A percentile compares a stretch with the other conserved stretches of the same genome.
These are phyloP conservation scores for Ocimum tenuiflorum DNA, from an alignment of 257 asterid species.

Conservation along the genomic window DNA sequence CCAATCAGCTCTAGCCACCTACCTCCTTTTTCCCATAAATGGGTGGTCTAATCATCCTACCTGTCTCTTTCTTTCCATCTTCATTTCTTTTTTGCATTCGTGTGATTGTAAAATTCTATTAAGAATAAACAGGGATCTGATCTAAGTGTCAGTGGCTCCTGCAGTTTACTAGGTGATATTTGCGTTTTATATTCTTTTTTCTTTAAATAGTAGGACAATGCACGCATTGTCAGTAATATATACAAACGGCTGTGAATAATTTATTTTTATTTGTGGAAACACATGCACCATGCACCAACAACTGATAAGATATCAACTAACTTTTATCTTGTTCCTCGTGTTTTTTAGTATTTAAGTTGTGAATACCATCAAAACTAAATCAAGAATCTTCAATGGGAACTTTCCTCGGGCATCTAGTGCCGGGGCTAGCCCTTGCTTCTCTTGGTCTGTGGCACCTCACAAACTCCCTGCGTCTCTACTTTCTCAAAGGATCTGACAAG, in stretches of 20 bases:
- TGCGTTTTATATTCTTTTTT: background rate
- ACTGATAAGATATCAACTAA: conserved; percentile 31
- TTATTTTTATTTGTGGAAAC: conserved; percentile 47
- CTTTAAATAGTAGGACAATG: conserved; percentile 3
- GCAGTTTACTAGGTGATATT: conserved; percentile 14
- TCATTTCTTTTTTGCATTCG: conserved; percentile 1
- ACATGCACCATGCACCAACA: conserved; percentile 69
- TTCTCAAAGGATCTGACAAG: conserved; percentile 38
- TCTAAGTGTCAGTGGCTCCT: conserved; percentile 17
- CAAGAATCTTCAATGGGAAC: conserved; percentile 44
- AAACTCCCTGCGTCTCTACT: conserved; percentile 41
- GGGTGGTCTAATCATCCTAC: conserved; percentile 16
- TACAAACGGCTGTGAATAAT: conserved; percentile 4
- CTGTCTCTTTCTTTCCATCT: conserved; percentile 4
- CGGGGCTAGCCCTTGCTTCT: conserved; percentile 56
- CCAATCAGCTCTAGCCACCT: conserved; percentile 20
- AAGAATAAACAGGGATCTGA: background rate
- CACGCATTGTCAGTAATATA: conserved; percentile 6
- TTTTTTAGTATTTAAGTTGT: conserved; percentile 32
- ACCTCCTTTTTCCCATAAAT: conserved; percentile 13
- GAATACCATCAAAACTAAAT: background rate
- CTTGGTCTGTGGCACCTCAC: conserved; percentile 70
- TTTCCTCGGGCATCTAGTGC: conserved; percentile 53
- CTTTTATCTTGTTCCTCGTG: conserved; percentile 10
- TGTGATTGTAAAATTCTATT: background rate